These are phyloP conservation scores for Cystobasidium pallidum DNA, from an alignment of 1,284 basidiomycete genomes.

Conservation along the genomic window DNA sequence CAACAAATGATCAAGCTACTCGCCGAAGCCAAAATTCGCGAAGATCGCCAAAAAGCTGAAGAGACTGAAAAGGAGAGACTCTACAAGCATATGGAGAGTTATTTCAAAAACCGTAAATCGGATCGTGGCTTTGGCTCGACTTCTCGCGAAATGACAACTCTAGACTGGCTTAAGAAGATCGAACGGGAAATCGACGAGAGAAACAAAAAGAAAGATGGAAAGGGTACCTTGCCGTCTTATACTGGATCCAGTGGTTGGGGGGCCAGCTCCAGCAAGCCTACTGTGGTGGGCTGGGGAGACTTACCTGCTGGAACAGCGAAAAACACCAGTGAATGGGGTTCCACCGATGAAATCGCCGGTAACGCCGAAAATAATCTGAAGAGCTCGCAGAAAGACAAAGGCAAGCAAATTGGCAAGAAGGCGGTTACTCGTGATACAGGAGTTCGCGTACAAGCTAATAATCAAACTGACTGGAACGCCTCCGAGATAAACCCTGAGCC, in stretches of 20 bases:
- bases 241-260: background rate
- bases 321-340: background rate
- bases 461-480: background rate
- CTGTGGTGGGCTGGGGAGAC: constrained; percentile 3
- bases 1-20: constrained; percentile 36
- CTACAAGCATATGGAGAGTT: constrained; percentile 25
- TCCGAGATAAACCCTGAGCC: too few species aligned
- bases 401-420: background rate
- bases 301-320: background rate
- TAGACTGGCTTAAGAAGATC: constrained; percentile 32
- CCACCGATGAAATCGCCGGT: background rate
- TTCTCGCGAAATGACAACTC: background rate
- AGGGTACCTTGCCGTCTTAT: background rate
- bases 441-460: background rate
- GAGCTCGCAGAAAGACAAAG: constrained; percentile 21
- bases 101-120: constrained; percentile 21
- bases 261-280: background rate
- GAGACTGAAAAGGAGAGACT: constrained; percentile 26
- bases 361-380: background rate
- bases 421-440: background rate
- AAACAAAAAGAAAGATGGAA: constrained; percentile 29
- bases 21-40: constrained; percentile 30
- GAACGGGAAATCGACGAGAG: constrained; percentile 28
- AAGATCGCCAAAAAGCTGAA: constrained; percentile 16
- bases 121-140: background rate